phyloP scores from a whole-genome alignment of 1,139 yeast species.

The Geotrichum carabidarum region DNA sequence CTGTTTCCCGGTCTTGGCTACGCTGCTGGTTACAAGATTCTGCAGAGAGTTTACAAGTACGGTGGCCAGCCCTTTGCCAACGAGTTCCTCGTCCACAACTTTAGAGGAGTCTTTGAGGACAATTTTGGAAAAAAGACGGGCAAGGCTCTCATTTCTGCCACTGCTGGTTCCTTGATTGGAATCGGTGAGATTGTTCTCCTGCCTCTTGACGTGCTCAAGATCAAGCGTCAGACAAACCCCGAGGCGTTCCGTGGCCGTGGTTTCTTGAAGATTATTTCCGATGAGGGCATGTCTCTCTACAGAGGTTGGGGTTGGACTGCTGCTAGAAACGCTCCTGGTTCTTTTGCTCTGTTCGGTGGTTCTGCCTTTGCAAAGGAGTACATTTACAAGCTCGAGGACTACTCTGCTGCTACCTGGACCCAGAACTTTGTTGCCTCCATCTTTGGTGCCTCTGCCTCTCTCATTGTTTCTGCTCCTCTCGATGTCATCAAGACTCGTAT shows the following conservation, averaged over 20 bases:
- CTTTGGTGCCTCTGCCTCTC: slow-evolving; percentile 94
- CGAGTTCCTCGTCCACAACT: slow-evolving; percentile 77
- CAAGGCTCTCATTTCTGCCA: slow-evolving; percentile 90
- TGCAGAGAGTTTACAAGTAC: slow-evolving; percentile 96
- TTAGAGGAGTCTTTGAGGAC: slow-evolving; percentile 62
- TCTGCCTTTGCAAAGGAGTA: slow-evolving; percentile 98
- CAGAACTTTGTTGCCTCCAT: slow-evolving; percentile 96
- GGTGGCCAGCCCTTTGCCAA: slow-evolving; percentile 99
- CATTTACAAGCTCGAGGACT: slow-evolving; percentile 78
- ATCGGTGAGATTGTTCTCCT: slow-evolving; percentile 94
- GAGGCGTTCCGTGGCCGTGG: slow-evolving; percentile 98
- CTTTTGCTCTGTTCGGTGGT: slow-evolving; percentile 96
- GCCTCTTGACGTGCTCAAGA: slow-evolving; percentile 93
- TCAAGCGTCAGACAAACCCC: slow-evolving; percentile 98
- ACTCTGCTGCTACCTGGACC: slow-evolving; percentile 85
- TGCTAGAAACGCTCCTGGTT: slow-evolving; percentile 98
- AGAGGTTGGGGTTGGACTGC: slow-evolving; percentile 99
- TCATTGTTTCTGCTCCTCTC: slow-evolving; percentile 94
- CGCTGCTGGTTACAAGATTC: slow-evolving; percentile 93
- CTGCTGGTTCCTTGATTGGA: slow-evolving; percentile 96
- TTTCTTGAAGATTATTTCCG: slow-evolving; percentile 72
- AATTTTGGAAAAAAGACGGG: slow-evolving; percentile 91
- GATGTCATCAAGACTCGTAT: slow-evolving; percentile 98
- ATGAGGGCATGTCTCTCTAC: slow-evolving; percentile 90
- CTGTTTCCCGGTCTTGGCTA: slow-evolving; percentile 97